Evolutionary conservation across 768 basidiomycete genomes (phyloP), one percentile per base, ranked within the genome.

Genomic region (Kwoniella heveanensis): DNA sequence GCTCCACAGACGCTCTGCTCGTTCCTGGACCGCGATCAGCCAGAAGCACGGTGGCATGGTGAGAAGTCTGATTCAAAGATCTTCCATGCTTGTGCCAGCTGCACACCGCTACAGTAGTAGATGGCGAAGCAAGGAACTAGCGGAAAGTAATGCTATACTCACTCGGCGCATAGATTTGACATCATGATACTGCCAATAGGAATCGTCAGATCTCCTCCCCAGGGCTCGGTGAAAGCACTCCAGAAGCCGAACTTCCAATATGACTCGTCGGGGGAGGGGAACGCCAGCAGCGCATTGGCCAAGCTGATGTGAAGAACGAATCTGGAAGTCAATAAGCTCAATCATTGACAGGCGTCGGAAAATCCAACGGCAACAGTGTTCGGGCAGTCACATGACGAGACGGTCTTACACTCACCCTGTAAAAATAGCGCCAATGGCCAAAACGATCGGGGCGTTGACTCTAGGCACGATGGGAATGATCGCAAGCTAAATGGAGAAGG

Each of bases 231-330:
- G 15, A 70, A 27, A 13, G 65, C 55, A 1, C 59, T 64, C 2
- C 65, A 27, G 48, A 77, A 77, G 29, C 68, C 65, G 24, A 50
- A 63, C 2, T 57, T 61, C 72, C 70, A 77, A 37, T 72, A 77
- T 25, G 27, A 70, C 9, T 54, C 53, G 4, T 63, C 70, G 1
- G 53, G 25, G 1, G 74, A 70, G 49, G 58, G 52, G 10, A 72
- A 58, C 13, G 72, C 74, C 32, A 32, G 52, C 66, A 74, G 6
- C 75, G 13, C 13, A 53, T 26, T 50, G 56, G 62, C 22, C 54
- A 54, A 13, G 39, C 32, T 32, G n/a, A n/a, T n/a, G n/a, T n/a
- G n/a, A n/a, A n/a, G n/a, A n/a, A n/a, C n/a, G n/a, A n/a, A n/a
- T n/a, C n/a, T n/a, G n/a, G n/a, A n/a, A n/a, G n/a, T n/a, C n/a